Evolutionary conservation across 2,329 filamentous ascomycete genomes (phyloP).

Genomic region (Sordariomycetes sp.): DNA sequence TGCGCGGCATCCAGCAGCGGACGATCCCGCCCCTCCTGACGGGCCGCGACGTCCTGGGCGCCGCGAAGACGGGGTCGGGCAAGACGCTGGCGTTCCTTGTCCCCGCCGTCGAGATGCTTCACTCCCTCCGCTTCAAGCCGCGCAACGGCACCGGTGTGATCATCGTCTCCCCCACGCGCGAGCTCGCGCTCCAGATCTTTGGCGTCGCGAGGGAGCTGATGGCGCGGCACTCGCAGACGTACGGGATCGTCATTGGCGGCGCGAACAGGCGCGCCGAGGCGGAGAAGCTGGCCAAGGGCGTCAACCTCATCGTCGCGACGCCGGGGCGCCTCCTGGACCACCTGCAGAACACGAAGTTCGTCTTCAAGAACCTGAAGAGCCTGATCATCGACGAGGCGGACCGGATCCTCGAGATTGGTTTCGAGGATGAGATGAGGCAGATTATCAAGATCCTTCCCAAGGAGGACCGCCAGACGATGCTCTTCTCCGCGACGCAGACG

Average conservation of each 20-base stretch:
- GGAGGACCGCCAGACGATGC: conserved; percentile 81
- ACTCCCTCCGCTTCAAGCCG: conserved; percentile 83
- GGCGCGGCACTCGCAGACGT: conserved; percentile 85
- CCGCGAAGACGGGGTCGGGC: conserved; percentile 90
- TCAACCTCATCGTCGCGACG: conserved; percentile 89
- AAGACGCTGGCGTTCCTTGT: conserved; percentile 95
- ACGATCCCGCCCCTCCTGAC: conserved; percentile 81
- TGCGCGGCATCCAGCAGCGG: conserved; percentile 88
- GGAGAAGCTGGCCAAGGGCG: conserved; percentile 86
- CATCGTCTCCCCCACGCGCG: conserved; percentile 83
- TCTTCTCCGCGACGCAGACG: conserved; percentile 98
- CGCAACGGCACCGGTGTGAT: conserved; percentile 88
- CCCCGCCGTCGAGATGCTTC: conserved; percentile 86
- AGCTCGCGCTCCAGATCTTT: conserved; percentile 91
- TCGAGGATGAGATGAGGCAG: conserved; percentile 96
- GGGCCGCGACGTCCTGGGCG: conserved; percentile 84
- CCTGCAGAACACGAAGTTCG: conserved; percentile 74
- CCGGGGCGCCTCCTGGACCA: conserved; percentile 89
- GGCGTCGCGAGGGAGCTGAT: conserved; percentile 89
- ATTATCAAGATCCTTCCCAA: conserved; percentile 90
- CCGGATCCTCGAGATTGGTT: conserved; percentile 90
- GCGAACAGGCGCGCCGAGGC: conserved; percentile 84
- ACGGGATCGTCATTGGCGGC: conserved; percentile 91
- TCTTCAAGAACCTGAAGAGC: conserved; percentile 85
- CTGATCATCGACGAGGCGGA: conserved; percentile 95